Percentiles rank a stretch among this genome's conserved stretches.
phyloP scores from a whole-genome alignment of 2,329 filamentous ascomycete species.

The Colletotrichum orchidophilum region DNA sequence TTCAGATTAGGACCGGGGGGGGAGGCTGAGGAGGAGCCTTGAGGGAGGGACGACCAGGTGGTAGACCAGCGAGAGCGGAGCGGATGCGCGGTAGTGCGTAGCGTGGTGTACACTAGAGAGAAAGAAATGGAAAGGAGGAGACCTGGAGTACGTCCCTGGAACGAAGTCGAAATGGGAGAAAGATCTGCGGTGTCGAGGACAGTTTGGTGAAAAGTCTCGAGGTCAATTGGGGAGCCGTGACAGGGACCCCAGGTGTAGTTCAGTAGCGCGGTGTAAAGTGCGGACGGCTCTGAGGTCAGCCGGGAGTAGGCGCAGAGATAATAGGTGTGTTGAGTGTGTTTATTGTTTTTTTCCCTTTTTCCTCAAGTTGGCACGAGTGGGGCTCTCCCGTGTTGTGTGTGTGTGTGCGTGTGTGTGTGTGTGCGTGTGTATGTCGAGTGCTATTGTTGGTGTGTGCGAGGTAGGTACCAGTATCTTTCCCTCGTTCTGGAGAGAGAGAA shows the following conservation, averaged over 20 bases:
- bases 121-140: slow-evolving; percentile 29
- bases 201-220: slow-evolving; percentile 31
- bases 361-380: background rate
- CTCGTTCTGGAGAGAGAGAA: background rate
- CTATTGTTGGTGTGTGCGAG: background rate
- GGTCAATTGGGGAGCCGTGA: slow-evolving; percentile 27
- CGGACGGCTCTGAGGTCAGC: slow-evolving; percentile 10
- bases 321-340: background rate
- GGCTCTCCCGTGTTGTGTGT: background rate
- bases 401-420: background rate
- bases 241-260: slow-evolving; percentile 24
- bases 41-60: slow-evolving; percentile 18
- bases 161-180: slow-evolving; percentile 25
- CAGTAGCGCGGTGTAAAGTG: slow-evolving; percentile 21
- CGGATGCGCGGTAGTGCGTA: slow-evolving; percentile 27
- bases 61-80: slow-evolving; percentile 27
- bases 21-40: slow-evolving; percentile 43
- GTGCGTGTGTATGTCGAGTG: background rate
- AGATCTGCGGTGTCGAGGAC: slow-evolving; percentile 29
- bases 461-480: background rate
- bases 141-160: slow-evolving; percentile 29
- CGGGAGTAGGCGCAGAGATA: slow-evolving; percentile 8
- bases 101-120: slow-evolving; percentile 11
- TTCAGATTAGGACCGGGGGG: slow-evolving; percentile 40
- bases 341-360: background rate